Percentiles rank a stretch among this genome's conserved stretches.
Conservation (phyloP, 1,284 basidiomycete genomes). For the Apiotrichum porosum region DNA sequence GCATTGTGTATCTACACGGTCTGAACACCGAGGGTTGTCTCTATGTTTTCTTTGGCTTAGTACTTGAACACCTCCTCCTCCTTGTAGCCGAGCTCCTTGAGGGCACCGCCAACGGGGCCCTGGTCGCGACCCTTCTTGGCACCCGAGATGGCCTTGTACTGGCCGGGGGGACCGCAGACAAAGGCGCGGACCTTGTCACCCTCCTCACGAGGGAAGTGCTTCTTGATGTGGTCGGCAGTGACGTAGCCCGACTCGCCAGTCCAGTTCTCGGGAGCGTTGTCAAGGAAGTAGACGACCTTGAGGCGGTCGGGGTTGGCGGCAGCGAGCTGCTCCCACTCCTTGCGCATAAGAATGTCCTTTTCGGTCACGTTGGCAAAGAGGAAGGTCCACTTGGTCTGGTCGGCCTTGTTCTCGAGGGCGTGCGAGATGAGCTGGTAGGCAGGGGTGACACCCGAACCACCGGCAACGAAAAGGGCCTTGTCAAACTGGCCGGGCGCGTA, state of each 20-base stretch:
- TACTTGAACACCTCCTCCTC: conserved; percentile 59
- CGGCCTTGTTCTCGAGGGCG: conserved; percentile 62
- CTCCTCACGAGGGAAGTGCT: conserved; percentile 59
- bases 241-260: conserved; percentile 53
- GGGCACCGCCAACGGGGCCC: conserved; percentile 71
- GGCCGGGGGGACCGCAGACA: conserved; percentile 86
- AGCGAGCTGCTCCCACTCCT: conserved; percentile 72
- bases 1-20: not conserved
- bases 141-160: conserved; percentile 68
- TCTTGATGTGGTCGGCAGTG: conserved; percentile 65
- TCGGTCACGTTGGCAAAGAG: conserved; percentile 89
- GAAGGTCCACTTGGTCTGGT: conserved; percentile 93
- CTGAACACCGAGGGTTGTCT: not conserved
- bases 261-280: conserved; percentile 70
- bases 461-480: conserved; percentile 80
- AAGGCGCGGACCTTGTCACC: conserved; percentile 82
- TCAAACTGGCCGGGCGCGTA: conserved; percentile 83
- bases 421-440: conserved; percentile 62
- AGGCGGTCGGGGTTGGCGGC: conserved; percentile 63
- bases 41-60: too few relatives aligned
- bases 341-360: conserved; percentile 79
- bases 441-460: conserved; percentile 54
- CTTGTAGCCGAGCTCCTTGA: conserved; percentile 82
- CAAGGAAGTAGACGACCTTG: conserved; percentile 79
- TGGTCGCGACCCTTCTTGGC: conserved; percentile 63